Percentiles rank a stretch among this genome's conserved stretches.
Evolutionary conservation across 441 rosid species (phyloP).

Genomic region (Isatis lusitanica): DNA sequence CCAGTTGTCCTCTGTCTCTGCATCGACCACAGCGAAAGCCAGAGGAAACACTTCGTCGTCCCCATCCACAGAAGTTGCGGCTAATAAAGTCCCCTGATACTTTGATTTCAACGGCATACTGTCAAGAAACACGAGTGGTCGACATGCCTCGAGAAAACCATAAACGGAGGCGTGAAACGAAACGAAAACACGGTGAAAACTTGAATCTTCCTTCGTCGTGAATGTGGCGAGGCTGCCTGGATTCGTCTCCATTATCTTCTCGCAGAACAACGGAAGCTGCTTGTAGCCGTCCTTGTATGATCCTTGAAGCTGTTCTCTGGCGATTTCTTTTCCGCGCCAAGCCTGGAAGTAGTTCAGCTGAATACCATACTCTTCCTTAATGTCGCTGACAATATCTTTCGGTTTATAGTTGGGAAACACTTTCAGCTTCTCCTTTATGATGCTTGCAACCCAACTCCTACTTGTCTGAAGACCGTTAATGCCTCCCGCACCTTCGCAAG

Average conservation of each 20-base stretch:
- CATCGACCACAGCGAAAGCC: slow-evolving; percentile 80
- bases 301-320: slow-evolving; percentile 92
- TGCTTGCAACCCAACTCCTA: slow-evolving; percentile 93
- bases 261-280: slow-evolving; percentile 76
- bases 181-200: slow-evolving; percentile 84
- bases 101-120: slow-evolving; percentile 76
- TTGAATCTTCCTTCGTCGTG: slow-evolving; percentile 85
- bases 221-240: slow-evolving; percentile 84
- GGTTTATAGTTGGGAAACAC: slow-evolving; percentile 83
- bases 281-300: slow-evolving; percentile 87
- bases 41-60: slow-evolving; percentile 80
- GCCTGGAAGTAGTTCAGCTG: slow-evolving; percentile 91
- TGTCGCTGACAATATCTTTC: slow-evolving; percentile 82
- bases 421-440: slow-evolving; percentile 84
- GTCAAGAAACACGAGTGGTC: slow-evolving; percentile 88
- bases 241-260: slow-evolving; percentile 79
- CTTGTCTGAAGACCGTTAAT: slow-evolving; percentile 83
- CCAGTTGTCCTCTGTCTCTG: slow-evolving; percentile 81
- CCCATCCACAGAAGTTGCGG: slow-evolving; percentile 87
- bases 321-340: slow-evolving; percentile 94
- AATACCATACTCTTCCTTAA: slow-evolving; percentile 84
- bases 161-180: slow-evolving; percentile 74
- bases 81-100: slow-evolving; percentile 77
- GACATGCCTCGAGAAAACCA: slow-evolving; percentile 80
- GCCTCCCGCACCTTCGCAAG: slow-evolving; percentile 76